These are phyloP conservation scores for Artemisia tridentata DNA, from an alignment of 129 eudicot genomes.

Conservation along the genomic window DNA sequence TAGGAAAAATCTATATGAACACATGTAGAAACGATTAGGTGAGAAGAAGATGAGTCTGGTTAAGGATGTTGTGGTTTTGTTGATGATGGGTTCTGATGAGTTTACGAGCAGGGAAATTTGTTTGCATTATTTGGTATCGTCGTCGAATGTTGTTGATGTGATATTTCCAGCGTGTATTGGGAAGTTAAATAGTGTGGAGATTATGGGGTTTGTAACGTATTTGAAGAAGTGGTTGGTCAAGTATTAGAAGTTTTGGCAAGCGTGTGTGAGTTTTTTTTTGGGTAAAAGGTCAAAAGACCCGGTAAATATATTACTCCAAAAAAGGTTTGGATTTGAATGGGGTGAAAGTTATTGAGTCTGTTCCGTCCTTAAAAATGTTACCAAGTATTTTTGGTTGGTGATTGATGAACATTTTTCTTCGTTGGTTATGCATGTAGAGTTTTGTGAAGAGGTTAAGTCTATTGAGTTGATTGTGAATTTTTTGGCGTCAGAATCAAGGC, in stretches of 20 bases:
- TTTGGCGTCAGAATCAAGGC: conserved; percentile 57
- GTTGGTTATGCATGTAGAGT: conserved; percentile 66
- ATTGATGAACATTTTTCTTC: conserved; percentile 75
- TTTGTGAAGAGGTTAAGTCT: conserved; percentile 58
- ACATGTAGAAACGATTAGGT: conserved; percentile 24
- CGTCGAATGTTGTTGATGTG: conserved; percentile 64
- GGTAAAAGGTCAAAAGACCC: no score
- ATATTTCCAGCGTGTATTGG: conserved; percentile 63
- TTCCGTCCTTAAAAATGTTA: conserved; percentile 60
- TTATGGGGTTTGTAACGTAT: conserved; percentile 57
- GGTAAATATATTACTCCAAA: no score
- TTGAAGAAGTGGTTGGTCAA: conserved; percentile 73
- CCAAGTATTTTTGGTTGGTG: conserved; percentile 62
- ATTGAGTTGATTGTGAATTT: conserved; percentile 44
- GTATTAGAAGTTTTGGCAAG: conserved; percentile 72
- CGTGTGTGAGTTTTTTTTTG: conserved; percentile 38
- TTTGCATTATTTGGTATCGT: conserved; percentile 63
- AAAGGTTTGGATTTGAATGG: conserved; percentile 39
- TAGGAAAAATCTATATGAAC: no score
- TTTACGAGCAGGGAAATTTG: conserved; percentile 61
- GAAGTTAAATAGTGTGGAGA: conserved; percentile 61
- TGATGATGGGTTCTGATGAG: conserved; percentile 76
- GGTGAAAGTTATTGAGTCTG: conserved; percentile 51
- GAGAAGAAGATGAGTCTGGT: conserved; percentile 35
- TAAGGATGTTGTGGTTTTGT: conserved; percentile 56